These are phyloP conservation scores for Cytidiella melzeri DNA, from an alignment of 768 basidiomycete genomes.

Conservation along the genomic window DNA sequence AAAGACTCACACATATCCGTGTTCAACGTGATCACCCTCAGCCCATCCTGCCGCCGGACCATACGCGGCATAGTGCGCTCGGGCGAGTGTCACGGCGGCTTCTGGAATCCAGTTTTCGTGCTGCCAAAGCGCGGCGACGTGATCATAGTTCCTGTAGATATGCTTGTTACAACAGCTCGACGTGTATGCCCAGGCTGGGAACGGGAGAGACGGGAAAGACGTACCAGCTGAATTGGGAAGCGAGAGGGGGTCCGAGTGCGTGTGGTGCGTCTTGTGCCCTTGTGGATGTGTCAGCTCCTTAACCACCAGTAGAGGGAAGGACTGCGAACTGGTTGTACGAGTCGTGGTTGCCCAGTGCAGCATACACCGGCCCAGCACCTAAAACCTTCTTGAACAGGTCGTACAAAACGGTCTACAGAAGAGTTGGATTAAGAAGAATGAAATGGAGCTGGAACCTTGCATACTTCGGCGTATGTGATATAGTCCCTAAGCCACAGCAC, in stretches of 20 bases:
- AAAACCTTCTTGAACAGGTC: slow-evolving; percentile 59
- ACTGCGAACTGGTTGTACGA: slow-evolving; percentile 53
- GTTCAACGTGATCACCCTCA: slow-evolving; percentile 69
- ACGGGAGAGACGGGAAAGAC: no score
- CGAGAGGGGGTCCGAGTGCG: slow-evolving; percentile 47
- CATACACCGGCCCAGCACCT: slow-evolving; percentile 66
- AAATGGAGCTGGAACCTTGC: background rate
- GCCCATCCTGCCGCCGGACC: slow-evolving; percentile 57
- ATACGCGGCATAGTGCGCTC: slow-evolving; percentile 69
- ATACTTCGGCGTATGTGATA: slow-evolving; percentile 59
- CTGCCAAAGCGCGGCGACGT: slow-evolving; percentile 64
- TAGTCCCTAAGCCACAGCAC: slow-evolving; percentile 38
- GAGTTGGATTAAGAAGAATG: background rate
- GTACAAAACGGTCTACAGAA: slow-evolving; percentile 50
- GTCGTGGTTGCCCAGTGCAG: slow-evolving; percentile 74
- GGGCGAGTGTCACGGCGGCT: slow-evolving; percentile 48
- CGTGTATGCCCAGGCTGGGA: background rate
- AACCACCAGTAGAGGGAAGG: no score
- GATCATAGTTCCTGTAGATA: slow-evolving; percentile 63
- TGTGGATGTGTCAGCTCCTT: slow-evolving; percentile 6
- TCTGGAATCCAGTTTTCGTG: slow-evolving; percentile 64
- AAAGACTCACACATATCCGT: slow-evolving; percentile 64
- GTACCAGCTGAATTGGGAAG: slow-evolving; percentile 61
- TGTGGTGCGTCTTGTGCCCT: slow-evolving; percentile 59
- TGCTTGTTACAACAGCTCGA: background rate